These are phyloP conservation scores for Phytopythium delawarense DNA, from an alignment of 352 stramenopile species.

Conservation along the genomic window DNA sequence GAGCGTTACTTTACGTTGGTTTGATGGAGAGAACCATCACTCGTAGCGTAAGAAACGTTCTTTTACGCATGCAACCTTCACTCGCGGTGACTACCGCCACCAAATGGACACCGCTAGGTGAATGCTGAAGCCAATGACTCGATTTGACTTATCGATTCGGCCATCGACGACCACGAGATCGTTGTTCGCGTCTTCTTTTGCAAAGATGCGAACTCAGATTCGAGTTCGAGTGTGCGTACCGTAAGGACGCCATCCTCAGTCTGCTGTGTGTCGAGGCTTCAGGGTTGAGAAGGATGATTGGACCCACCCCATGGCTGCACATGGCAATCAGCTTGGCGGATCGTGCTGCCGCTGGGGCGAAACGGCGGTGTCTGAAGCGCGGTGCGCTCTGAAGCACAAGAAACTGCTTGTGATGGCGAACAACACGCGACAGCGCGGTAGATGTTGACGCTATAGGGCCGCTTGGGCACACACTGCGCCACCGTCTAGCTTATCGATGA, in stretches of 20 bases:
- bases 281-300: too few species aligned
- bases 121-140: too few species aligned
- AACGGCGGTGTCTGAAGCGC: background rate
- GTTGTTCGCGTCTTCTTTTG: background rate
- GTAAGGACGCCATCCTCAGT: too few species aligned
- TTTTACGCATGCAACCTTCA: constrained; percentile 3
- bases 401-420: constrained; percentile 1
- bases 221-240: background rate
- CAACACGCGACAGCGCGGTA: background rate
- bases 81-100: background rate
- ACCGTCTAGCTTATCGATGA: background rate
- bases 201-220: background rate
- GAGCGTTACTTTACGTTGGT: background rate
- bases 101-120: background rate
- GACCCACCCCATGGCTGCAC: too few species aligned
- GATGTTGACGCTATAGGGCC: background rate
- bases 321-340: background rate
- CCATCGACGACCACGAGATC: background rate
- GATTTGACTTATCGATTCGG: background rate
- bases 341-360: background rate
- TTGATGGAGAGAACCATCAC: background rate
- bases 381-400: background rate
- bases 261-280: too few species aligned
- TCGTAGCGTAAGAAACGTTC: background rate
- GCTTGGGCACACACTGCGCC: background rate